Base-by-base conservation (phyloP, 192 early-diverging fungal species). In the Coemansia sp. region DNA sequence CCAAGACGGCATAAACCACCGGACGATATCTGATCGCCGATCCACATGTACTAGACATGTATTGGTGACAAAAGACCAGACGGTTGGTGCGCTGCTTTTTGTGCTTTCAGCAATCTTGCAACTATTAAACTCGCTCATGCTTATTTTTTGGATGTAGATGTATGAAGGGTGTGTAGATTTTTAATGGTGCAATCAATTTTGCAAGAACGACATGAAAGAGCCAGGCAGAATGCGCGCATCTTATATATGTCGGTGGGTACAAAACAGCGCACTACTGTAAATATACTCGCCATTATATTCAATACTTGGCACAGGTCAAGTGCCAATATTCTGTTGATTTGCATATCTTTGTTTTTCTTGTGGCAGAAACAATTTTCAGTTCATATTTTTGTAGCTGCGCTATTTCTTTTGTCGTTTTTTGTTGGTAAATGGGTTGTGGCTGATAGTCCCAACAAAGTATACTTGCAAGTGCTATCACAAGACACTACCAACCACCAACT, bases 1-100 rank as follows among this genome's bases (percentile, higher is more conserved):
- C 77, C 77, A 81, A 13, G 67, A 68, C 4, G 79, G 79, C 49
- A 68, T 76, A 35, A 81, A 81, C 53, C 70, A 61, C 9, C 37
- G 45, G 15, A 67, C 38, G 3, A 63, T 41, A 26, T 63, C 37
- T 27, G 46, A 46, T 28, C 45, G 45, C 4, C 45, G 26, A n/a
- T 28, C 32, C 7, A 46, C 45, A 18, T 46, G 45, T 17, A 28
- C 27, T 15, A 46, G 18, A 27, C 45, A 46, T 9, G 45, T 29
- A 29, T 27, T 15, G 3, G 25, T 32, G 18, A 46, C 7, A 1
- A 18, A 18, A 9, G 28, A 18, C 45, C 45, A 46, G 5, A 32
- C 9, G 20, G 17, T 46, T 7, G 28, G 0, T 5, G 20, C n/a
- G n/a, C n/a, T n/a, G n/a, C n/a, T n/a, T n/a, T n/a, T 42, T 24